phyloP scores from a whole-genome alignment of 495 filamentous ascomycete genomes.

The Talaromyces ruber region DNA sequence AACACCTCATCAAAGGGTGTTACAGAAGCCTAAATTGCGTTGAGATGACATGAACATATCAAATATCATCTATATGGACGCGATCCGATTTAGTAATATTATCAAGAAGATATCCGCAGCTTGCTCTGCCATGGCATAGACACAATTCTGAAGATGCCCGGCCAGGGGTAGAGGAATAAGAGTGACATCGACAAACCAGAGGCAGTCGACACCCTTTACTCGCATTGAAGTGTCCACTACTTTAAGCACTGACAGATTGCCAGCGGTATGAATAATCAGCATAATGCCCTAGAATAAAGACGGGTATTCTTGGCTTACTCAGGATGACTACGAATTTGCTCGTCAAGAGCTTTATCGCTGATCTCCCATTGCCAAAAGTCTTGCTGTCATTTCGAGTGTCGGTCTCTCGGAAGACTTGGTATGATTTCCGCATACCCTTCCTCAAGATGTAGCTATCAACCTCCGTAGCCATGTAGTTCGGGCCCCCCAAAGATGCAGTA shows the following conservation, averaged over 20 bases:
- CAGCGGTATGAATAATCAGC: slow-evolving; percentile 39
- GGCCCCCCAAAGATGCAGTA: slow-evolving; percentile 27
- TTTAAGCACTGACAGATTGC: slow-evolving; percentile 55
- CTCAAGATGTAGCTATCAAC: slow-evolving; percentile 19
- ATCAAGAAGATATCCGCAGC: neutral
- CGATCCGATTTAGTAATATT: neutral
- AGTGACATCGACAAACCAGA: slow-evolving; percentile 59
- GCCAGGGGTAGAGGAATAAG: slow-evolving; percentile 48
- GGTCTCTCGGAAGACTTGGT: slow-evolving; percentile 11
- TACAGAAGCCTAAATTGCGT: neutral
- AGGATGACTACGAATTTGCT: neutral
- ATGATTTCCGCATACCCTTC: slow-evolving; percentile 12
- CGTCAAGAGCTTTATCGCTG: neutral
- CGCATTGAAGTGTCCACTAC: slow-evolving; percentile 49
- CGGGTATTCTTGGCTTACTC: neutral
- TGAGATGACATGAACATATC: neutral
- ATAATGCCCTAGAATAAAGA: neutral
- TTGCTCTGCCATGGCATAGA: slow-evolving; percentile 31
- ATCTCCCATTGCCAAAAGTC: neutral
- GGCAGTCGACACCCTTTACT: slow-evolving; percentile 43
- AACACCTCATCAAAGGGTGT: neutral
- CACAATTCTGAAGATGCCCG: slow-evolving; percentile 23
- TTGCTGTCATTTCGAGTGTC: slow-evolving; percentile 8
- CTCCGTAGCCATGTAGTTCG: slow-evolving; percentile 32
- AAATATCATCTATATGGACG: neutral